phyloP scores from a whole-genome alignment of 129 eudicot species.

The Chrysanthemum seticuspe region DNA sequence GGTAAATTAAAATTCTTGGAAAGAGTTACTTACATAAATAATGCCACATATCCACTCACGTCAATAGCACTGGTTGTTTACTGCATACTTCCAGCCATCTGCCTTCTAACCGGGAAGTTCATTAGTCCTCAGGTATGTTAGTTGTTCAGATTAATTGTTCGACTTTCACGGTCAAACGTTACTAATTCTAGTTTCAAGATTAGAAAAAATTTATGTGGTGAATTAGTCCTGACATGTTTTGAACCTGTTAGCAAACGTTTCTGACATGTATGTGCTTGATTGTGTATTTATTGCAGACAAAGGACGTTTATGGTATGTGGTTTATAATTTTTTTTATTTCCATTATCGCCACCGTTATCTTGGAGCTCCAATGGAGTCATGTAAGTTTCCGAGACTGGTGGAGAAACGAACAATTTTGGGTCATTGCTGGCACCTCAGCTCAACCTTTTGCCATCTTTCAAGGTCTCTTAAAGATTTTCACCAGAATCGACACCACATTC shows the following conservation, averaged over 20 bases:
- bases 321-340: conserved; percentile 73
- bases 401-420: conserved; percentile 93
- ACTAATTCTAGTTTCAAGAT: no score
- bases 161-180: no score
- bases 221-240: no score
- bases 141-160: not conserved
- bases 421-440: conserved; percentile 87
- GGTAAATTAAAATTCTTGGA: conserved; percentile 63
- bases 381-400: conserved; percentile 84
- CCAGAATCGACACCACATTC: conserved; percentile 83
- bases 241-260: no score
- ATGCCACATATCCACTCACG: conserved; percentile 76
- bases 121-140: conserved; percentile 70
- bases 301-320: conserved; percentile 80
- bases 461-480: conserved; percentile 73
- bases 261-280: no score
- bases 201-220: no score
- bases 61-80: conserved; percentile 73
- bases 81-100: conserved; percentile 77
- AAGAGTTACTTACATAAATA: conserved; percentile 75
- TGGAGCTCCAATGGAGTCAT: conserved; percentile 81
- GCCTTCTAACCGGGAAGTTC: conserved; percentile 73
- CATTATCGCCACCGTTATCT: conserved; percentile 63
- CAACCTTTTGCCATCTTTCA: conserved; percentile 85
- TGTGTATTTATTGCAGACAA: conserved; percentile 47